Conservation (phyloP, 441 rosid species). For the Erodium moschatum region DNA sequence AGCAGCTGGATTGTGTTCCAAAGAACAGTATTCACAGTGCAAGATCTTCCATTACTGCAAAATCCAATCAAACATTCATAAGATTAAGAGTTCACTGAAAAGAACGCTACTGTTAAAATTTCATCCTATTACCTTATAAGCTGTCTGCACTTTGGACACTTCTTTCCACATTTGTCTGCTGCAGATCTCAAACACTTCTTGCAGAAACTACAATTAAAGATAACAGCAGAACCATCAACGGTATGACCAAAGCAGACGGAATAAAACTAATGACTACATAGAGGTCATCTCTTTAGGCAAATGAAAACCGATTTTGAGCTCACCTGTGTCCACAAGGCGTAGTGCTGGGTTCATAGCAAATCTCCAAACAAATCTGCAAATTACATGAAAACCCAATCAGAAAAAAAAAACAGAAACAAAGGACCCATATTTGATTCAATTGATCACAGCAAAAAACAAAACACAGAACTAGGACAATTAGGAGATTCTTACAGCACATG, state of each 20-base stretch:
- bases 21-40: slow-evolving; percentile 80
- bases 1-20: slow-evolving; percentile 98
- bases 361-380: slow-evolving; percentile 79
- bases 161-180: slow-evolving; percentile 84
- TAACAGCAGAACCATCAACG: too few species aligned
- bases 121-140: slow-evolving; percentile 46
- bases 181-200: slow-evolving; percentile 30
- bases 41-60: slow-evolving; percentile 76
- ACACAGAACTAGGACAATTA: neutral
- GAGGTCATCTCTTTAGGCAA: neutral
- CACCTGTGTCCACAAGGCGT: slow-evolving; percentile 97
- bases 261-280: too few species aligned
- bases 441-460: neutral
- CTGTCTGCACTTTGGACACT: slow-evolving; percentile 88
- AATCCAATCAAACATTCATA: slow-evolving; percentile 6
- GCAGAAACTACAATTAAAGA: neutral
- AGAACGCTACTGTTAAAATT: neutral
- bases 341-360: slow-evolving; percentile 91
- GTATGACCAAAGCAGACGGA: slow-evolving; percentile 16
- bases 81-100: neutral
- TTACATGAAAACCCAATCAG: slow-evolving; percentile 12
- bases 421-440: neutral
- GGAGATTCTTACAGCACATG: slow-evolving; percentile 71
- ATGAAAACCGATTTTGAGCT: slow-evolving; percentile 8
- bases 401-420: too few species aligned